These are phyloP conservation scores for Symbiotaphrina buchneri DNA, from an alignment of 495 filamentous ascomycete genomes.

Conservation along the genomic window DNA sequence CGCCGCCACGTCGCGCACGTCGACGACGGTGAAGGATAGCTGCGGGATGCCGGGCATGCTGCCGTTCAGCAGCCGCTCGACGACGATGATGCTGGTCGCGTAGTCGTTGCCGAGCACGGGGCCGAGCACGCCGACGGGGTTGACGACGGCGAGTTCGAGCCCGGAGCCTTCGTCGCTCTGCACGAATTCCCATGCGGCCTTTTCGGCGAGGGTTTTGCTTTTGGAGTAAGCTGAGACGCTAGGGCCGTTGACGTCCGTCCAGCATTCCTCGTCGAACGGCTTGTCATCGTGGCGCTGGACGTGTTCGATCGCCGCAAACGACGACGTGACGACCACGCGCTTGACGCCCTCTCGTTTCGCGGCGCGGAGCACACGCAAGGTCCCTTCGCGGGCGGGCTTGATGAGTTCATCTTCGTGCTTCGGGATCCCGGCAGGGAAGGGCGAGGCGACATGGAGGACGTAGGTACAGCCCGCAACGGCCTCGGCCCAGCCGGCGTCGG, in stretches of 20 bases:
- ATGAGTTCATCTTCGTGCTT: conserved; percentile 18
- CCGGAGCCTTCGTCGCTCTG: conserved; percentile 8
- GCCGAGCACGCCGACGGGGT: conserved; percentile 17
- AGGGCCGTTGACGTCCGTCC: conserved; percentile 13
- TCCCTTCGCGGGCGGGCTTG: conserved; percentile 20
- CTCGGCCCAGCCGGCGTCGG: too few relatives aligned
- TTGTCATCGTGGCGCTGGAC: conserved; percentile 11
- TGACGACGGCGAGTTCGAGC: conserved; percentile 21
- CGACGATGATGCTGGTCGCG: conserved; percentile 22
- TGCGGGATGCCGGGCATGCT: conserved; percentile 11
- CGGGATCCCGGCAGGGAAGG: conserved; percentile 14
- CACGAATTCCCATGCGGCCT: conserved; percentile 21
- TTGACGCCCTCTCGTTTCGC: conserved; percentile 14
- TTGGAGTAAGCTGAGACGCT: conserved; percentile 15
- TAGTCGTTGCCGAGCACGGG: conserved; percentile 13
- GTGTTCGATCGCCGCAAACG: conserved; percentile 17
- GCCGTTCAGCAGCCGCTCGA: conserved; percentile 15
- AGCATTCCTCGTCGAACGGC: conserved; percentile 17
- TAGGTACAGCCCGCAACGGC: too few relatives aligned
- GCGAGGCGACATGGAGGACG: conserved; percentile 21
- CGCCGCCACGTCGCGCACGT: conserved; percentile 24
- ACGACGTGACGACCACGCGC: conserved; percentile 22
- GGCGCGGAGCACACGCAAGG: conserved; percentile 16
- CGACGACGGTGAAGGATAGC: conserved; percentile 21
- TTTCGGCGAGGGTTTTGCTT: conserved; percentile 21